Evolutionary conservation across 2,329 filamentous ascomycete genomes (phyloP), one percentile per base, ranked within the genome.

Genomic region (Epichloe gansuensis): DNA sequence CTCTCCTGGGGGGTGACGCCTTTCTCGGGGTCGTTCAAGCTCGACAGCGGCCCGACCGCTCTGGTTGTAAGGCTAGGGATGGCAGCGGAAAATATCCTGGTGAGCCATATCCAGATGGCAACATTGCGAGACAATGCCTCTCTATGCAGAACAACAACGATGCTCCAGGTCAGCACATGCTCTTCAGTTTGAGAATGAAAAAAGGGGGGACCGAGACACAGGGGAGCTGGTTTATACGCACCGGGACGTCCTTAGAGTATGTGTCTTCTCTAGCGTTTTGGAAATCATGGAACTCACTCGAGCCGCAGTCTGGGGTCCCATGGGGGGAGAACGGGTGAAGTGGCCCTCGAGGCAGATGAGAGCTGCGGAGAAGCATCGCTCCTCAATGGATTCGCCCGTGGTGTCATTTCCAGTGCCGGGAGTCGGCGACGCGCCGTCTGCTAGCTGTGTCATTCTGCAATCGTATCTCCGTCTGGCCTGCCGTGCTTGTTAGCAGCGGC

Each of bases 101-200:
- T 77, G 53, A 84, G 68, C 69, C 80, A 81, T 58, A 83, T 76
- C 81, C 81, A 84, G 52, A 84, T 77, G 55, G 77, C 75, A 31
- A 84, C 75, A 57, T 84, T 84, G 54, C 74, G 74, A 4, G 80
- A 79, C 40, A 84, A 66, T 3, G 73, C 71, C 62, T 83, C 80
- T 57, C 78, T 82, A 31, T 11, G 36, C 25, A 40, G 15, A 4
- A 34, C 15, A 36, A 54, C 13, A 36, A 54, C 13, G 39, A 34
- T 44, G 27, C 12, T n/a, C 13, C 38, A 23, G 31, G 51, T 63
- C 44, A 63, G 57, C 40, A 39, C 23, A 12, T 17, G 40, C 17
- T 27, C 27, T 27, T 11, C 25, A 27, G 39, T n/a, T 8, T 13
- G 13, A 12, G 7, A n/a, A 25, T n/a, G 36, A 21, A 7, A 43